These are phyloP conservation scores for Mycena latifolia DNA, from an alignment of 768 basidiomycete species.

Conservation along the genomic window DNA sequence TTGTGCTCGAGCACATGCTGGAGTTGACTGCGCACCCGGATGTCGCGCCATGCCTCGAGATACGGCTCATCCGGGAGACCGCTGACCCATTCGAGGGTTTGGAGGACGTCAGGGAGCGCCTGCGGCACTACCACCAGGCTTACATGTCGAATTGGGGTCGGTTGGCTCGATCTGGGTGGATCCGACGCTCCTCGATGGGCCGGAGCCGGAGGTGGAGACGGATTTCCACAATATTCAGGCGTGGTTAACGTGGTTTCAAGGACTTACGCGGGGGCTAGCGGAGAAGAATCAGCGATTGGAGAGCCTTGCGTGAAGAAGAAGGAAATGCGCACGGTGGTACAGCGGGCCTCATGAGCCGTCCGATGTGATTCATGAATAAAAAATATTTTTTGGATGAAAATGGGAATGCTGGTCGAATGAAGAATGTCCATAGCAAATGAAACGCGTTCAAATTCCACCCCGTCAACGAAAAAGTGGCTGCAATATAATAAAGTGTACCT, in stretches of 20 bases:
- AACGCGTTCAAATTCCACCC: too few species aligned
- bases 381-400: too few species aligned
- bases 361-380: too few species aligned
- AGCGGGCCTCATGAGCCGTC: too few species aligned
- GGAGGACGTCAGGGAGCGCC: slow-evolving; percentile 1
- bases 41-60: slow-evolving; percentile 14
- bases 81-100: slow-evolving; percentile 3
- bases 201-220: neutral
- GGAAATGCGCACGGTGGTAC: too few species aligned
- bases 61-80: slow-evolving; percentile 20
- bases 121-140: slow-evolving; percentile 3
- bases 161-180: slow-evolving; percentile 2
- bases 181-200: neutral
- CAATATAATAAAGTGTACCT: too few species aligned
- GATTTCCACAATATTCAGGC: slow-evolving; percentile 13
- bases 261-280: too few species aligned
- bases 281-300: too few species aligned
- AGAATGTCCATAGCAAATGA: too few species aligned
- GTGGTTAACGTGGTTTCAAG: slow-evolving; percentile 21
- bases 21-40: slow-evolving; percentile 21
- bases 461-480: too few species aligned
- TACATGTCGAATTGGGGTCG: neutral
- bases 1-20: neutral
- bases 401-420: too few species aligned
- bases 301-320: too few species aligned